Conservation (phyloP, 1,284 basidiomycete species). For the Leccinum solheimii region DNA sequence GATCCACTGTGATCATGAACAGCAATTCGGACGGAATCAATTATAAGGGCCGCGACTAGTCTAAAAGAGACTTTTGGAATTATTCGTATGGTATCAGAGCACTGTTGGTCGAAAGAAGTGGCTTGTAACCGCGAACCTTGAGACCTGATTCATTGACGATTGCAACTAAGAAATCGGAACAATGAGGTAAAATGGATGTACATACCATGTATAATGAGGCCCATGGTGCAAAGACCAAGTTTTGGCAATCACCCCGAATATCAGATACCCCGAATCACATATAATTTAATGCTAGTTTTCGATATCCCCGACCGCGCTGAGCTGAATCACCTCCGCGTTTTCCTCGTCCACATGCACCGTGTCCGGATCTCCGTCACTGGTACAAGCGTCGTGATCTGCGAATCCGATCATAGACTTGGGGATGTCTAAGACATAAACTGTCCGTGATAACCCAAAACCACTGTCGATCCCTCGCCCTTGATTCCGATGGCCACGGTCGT, state of each 20-base stretch:
- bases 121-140: too few species aligned
- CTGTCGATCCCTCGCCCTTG: neutral
- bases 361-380: neutral
- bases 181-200: neutral
- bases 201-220: neutral
- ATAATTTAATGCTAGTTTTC: neutral
- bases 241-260: neutral
- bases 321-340: neutral
- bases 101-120: too few species aligned
- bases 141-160: too few species aligned
- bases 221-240: neutral
- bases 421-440: neutral
- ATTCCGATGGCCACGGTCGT: neutral
- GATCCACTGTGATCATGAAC: too few species aligned
- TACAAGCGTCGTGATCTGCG: neutral
- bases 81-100: too few species aligned
- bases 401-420: neutral
- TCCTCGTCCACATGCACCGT: neutral
- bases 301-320: neutral
- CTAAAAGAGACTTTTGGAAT: too few species aligned
- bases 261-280: neutral
- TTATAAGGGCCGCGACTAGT: too few species aligned
- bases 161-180: too few species aligned
- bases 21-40: too few species aligned
- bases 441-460: neutral